phyloP scores from a whole-genome alignment of 495 filamentous ascomycete species.

The Aspergillus carlsbadensis region DNA sequence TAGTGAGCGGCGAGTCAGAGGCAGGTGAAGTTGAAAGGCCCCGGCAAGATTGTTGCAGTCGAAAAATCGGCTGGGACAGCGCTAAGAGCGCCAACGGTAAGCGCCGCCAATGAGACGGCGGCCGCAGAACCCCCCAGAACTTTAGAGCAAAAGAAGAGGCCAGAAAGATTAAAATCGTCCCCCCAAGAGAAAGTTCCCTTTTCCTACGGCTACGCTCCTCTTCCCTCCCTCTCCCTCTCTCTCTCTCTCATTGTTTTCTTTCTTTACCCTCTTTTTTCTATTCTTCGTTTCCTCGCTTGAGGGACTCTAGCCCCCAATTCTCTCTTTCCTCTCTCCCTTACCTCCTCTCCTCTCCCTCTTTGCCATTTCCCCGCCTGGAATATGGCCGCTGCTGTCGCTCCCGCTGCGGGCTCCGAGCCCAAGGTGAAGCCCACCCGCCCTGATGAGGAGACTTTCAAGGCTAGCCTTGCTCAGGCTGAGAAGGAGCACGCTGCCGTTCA shows the following conservation, averaged over 20 bases:
- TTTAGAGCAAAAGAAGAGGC: constrained; percentile 7
- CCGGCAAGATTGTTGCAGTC: constrained; percentile 6
- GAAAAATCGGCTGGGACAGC: constrained; percentile 31
- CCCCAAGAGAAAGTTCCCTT: neutral
- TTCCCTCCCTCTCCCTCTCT: constrained; percentile 6
- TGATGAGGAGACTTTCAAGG: constrained; percentile 55
- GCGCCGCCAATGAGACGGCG: constrained; percentile 18
- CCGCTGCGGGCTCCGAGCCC: constrained; percentile 44
- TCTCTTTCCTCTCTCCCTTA: neutral
- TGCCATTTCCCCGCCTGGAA: constrained; percentile 7
- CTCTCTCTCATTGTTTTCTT: constrained; percentile 9
- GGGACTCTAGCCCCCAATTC: neutral
- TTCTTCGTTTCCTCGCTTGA: neutral
- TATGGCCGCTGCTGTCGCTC: constrained; percentile 39
- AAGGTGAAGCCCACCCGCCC: constrained; percentile 56
- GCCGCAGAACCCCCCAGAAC: constrained; percentile 22
- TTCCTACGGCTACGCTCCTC: neutral
- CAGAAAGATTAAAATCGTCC: constrained; percentile 12
- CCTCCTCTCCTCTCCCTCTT: constrained; percentile 9
- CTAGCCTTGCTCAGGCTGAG: constrained; percentile 69
- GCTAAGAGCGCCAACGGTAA: constrained; percentile 30
- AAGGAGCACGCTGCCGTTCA: constrained; percentile 75
- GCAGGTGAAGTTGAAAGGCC: constrained; percentile 3
- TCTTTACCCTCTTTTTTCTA: constrained; percentile 4
- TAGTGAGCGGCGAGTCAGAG: neutral